Conservation (phyloP, 192 early-diverging fungal genomes). For the Diversispora eburnea region DNA sequence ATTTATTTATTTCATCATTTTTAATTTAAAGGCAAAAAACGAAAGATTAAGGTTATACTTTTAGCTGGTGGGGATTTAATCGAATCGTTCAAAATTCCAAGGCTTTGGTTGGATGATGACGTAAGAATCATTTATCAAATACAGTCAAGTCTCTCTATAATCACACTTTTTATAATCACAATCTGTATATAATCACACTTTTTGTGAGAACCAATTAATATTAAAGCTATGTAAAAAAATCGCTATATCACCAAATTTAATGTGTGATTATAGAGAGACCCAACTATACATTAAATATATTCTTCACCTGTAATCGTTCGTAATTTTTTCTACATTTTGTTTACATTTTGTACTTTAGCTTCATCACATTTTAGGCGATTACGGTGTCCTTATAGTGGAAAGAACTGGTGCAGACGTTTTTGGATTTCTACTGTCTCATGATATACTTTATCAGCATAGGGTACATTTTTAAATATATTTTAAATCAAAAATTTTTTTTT, state of each 20-base stretch:
- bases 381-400: slow-evolving; percentile 94
- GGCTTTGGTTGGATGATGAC: slow-evolving; percentile 85
- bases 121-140: slow-evolving; percentile 48
- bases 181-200: no score
- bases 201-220: no score
- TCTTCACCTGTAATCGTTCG: not conserved
- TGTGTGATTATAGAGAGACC: no score
- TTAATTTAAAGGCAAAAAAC: slow-evolving; percentile 43
- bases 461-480: slow-evolving; percentile 35
- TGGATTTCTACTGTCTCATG: slow-evolving; percentile 87
- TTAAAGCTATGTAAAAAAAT: no score
- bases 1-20: not conserved
- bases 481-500: not conserved
- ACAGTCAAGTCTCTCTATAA: not conserved
- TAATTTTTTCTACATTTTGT: no score
- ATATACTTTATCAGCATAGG: slow-evolving; percentile 84
- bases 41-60: slow-evolving; percentile 80
- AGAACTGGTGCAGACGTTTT: slow-evolving; percentile 90
- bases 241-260: no score
- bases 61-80: slow-evolving; percentile 97
- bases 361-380: slow-evolving; percentile 85
- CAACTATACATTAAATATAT: no score
- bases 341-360: slow-evolving; percentile 45
- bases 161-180: not conserved
- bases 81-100: slow-evolving; percentile 87